A percentile compares a stretch with the other conserved stretches of the same genome.
Conservation (phyloP, 768 basidiomycete genomes). For the Tubosaeta sp. region DNA sequence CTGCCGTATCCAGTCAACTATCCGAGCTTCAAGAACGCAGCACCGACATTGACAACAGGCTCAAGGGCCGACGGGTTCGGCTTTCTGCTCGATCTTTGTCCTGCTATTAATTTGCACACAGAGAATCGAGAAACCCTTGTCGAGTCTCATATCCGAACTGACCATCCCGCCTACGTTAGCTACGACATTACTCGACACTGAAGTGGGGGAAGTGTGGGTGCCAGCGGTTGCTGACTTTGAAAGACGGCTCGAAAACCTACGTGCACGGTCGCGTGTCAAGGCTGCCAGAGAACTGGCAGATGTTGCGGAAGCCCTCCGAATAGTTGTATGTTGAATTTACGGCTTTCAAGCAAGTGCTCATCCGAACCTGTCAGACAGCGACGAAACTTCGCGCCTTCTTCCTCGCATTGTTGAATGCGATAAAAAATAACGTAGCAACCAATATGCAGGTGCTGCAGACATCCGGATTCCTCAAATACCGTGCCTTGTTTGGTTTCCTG, state of each 20-base stretch:
- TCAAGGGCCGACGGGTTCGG: conserved; percentile 80
- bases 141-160: conserved; percentile 74
- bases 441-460: conserved; percentile 94
- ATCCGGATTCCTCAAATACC: conserved; percentile 79
- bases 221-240: conserved; percentile 79
- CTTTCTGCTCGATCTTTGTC: neutral
- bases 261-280: conserved; percentile 75
- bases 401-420: conserved; percentile 75
- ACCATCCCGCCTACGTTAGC: conserved; percentile 80
- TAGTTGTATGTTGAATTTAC: conserved; percentile 59
- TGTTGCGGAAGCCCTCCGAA: conserved; percentile 80
- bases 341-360: conserved; percentile 1
- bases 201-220: conserved; percentile 88
- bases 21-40: conserved; percentile 89
- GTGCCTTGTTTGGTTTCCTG: conserved; percentile 77
- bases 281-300: conserved; percentile 81
- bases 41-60: conserved; percentile 82
- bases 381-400: conserved; percentile 88
- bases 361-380: conserved; percentile 57
- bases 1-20: conserved; percentile 94
- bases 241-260: conserved; percentile 59
- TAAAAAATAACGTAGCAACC: conserved; percentile 77
- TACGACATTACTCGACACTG: conserved; percentile 74
- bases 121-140: conserved; percentile 87
- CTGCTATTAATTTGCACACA: conserved; percentile 29